Conservation (phyloP, 345 rosid species). For the Isatis tinctoria region DNA sequence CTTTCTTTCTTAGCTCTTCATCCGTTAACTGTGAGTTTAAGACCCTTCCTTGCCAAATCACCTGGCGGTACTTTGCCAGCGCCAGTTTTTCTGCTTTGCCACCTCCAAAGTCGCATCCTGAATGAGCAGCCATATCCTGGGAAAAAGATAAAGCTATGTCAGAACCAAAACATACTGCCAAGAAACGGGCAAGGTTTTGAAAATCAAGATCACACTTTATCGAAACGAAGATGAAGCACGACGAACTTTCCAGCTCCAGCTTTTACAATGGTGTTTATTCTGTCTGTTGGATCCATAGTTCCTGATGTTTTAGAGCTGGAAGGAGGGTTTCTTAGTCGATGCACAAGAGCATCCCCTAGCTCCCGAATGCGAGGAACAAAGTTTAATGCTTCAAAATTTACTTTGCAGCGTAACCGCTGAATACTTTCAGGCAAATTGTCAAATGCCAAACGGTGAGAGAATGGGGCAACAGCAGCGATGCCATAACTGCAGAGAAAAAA, state of each 20-base stretch:
- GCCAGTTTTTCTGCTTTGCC: conserved; percentile 92
- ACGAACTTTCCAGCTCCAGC: conserved; percentile 63
- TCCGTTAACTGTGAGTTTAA: conserved; percentile 80
- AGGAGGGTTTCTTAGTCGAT: conserved; percentile 55
- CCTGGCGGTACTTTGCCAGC: conserved; percentile 83
- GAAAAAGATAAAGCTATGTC: not conserved
- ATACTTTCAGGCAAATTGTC: conserved; percentile 64
- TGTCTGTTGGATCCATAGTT: conserved; percentile 32
- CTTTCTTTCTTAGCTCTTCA: conserved; percentile 75
- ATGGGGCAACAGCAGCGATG: conserved; percentile 89
- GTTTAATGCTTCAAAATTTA: conserved; percentile 74
- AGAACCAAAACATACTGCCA: not conserved
- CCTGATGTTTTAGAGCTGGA: conserved; percentile 35
- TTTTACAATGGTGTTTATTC: conserved; percentile 34
- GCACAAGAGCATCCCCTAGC: conserved; percentile 62
- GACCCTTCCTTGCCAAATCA: conserved; percentile 94
- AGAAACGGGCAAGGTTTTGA: not conserved
- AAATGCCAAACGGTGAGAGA: conserved; percentile 90
- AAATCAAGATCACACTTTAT: conserved; percentile 53
- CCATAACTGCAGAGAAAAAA: conserved; percentile 56
- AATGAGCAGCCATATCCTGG: conserved; percentile 99
- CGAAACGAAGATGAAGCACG: conserved; percentile 94
- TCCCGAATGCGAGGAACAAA: conserved; percentile 58
- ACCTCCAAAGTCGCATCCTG: conserved; percentile 95
- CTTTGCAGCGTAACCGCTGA: conserved; percentile 93